Percentiles rank a stretch among this genome's conserved stretches.
phyloP scores from a whole-genome alignment of 1,284 basidiomycete genomes.

The Termitomyces sp. region DNA sequence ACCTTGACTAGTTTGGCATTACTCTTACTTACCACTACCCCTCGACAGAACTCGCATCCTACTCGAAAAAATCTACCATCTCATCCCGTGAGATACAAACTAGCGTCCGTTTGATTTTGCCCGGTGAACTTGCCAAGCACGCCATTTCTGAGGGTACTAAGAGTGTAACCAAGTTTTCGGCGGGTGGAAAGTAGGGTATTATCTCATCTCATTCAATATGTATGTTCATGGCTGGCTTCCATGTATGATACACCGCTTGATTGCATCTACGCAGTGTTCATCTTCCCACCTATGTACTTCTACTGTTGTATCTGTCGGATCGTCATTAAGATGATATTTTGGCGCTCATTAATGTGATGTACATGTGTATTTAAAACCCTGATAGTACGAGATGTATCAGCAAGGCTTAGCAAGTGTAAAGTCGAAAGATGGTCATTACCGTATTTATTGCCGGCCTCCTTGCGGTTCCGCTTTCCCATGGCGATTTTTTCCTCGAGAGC shows the following conservation, averaged over 20 bases:
- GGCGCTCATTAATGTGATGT: conserved; percentile 4
- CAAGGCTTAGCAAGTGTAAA: neutral
- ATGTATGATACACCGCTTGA: neutral
- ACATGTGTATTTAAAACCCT: conserved; percentile 21
- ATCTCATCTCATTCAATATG: neutral
- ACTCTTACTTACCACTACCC: neutral
- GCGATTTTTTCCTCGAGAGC: conserved; percentile 76
- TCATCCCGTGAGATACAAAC: conserved; percentile 93
- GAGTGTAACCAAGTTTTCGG: conserved; percentile 57
- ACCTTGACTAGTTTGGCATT: conserved; percentile 6
- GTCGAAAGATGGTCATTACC: conserved; percentile 39
- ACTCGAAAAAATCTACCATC: conserved; percentile 93
- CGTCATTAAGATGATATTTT: neutral
- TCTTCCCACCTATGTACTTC: conserved; percentile 3
- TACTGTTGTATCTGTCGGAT: conserved; percentile 1
- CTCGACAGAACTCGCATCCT: conserved; percentile 71
- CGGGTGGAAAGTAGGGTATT: conserved; percentile 44
- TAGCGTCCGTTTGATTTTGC: conserved; percentile 84
- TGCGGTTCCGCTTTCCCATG: conserved; percentile 71
- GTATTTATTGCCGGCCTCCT: conserved; percentile 84
- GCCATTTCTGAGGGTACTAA: conserved; percentile 76
- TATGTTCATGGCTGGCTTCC: neutral
- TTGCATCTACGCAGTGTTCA: neutral
- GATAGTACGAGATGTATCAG: neutral
- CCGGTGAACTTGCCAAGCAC: conserved; percentile 80